Base-by-base conservation (phyloP, 108 stramenopile genomes). In the Nannochloropsis oceanica region DNA sequence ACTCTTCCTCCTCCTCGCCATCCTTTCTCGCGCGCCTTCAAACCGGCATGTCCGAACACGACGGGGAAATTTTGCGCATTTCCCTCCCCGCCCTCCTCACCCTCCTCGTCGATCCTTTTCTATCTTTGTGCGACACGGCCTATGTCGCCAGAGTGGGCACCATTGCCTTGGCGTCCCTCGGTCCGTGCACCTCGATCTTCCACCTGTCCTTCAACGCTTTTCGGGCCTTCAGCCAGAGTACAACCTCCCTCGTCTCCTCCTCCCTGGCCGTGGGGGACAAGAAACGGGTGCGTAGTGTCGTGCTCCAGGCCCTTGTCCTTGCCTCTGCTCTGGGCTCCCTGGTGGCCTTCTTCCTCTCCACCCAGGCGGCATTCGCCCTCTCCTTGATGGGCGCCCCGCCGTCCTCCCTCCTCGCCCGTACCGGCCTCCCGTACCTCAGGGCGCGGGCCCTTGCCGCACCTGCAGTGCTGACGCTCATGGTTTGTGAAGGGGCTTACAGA, bases 131-230 rank as follows among this genome's bases (percentile, higher is more conserved):
- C 84, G 94, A 95, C 84, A 94, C 94, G 27, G 93, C 92, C n/a
- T 95, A 90, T 86, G 91, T 93, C 20, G 92, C 92, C 12, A 86
- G 90, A 22, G 79, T 94, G 42, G 93, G 93, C 24, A 26, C 90
- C n/a, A 82, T 82, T 25, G 86, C 91, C 84, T 87, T 95, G 43
- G 94, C 94, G 3, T 93, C 93, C 20, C 85, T 95, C 13, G 94
- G 94, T 14, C 92, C 93, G 12, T 94, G 94, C 85, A 94, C 93
- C 18, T 88, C 85, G 7, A 93, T 95, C n/a, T 95, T 95, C 85
- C 93, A 94, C 83, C 83, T 94, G 80, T 93, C 92, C 34, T 95
- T 95, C 82, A 93, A 95, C 82, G 92, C 92, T 42, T 95, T 95
- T 86, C 91, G 93, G 26, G 93, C 93, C 22, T 92, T 93, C 5